phyloP scores from a whole-genome alignment of 1,284 basidiomycete species.

The Pterulicium gracile region DNA sequence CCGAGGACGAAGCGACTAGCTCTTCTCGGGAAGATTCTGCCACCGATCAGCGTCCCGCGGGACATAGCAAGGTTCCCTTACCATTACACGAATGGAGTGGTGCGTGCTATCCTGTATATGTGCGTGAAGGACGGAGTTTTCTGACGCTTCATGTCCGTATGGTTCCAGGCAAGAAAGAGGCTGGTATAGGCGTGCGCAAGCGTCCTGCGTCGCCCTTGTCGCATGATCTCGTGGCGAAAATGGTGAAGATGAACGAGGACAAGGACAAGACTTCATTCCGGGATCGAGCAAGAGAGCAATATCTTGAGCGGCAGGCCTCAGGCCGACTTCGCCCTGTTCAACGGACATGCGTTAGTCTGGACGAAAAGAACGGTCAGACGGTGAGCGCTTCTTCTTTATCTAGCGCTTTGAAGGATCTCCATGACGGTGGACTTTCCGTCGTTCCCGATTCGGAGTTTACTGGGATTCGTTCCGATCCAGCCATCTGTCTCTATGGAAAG shows the following conservation, averaged over 20 bases:
- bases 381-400: slow-evolving; percentile 28
- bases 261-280: slow-evolving; percentile 47
- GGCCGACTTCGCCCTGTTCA: slow-evolving; percentile 54
- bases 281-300: slow-evolving; percentile 56
- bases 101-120: slow-evolving; percentile 22
- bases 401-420: too few species aligned
- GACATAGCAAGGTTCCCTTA: slow-evolving; percentile 32
- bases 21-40: slow-evolving; percentile 7
- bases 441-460: too few species aligned
- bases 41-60: neutral
- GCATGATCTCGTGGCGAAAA: slow-evolving; percentile 57
- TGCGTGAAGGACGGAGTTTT: too few species aligned
- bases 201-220: slow-evolving; percentile 52
- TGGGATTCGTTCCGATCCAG: neutral
- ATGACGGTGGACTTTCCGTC: too few species aligned
- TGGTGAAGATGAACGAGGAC: slow-evolving; percentile 59
- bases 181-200: slow-evolving; percentile 62
- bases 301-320: slow-evolving; percentile 63
- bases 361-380: slow-evolving; percentile 56
- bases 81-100: slow-evolving; percentile 70
- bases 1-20: slow-evolving; percentile 2
- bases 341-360: slow-evolving; percentile 58
- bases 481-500: neutral
- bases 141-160: slow-evolving; percentile 6
- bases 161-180: slow-evolving; percentile 45